Conservation (phyloP, 2,329 filamentous ascomycete genomes). For the Eutypa lata region DNA sequence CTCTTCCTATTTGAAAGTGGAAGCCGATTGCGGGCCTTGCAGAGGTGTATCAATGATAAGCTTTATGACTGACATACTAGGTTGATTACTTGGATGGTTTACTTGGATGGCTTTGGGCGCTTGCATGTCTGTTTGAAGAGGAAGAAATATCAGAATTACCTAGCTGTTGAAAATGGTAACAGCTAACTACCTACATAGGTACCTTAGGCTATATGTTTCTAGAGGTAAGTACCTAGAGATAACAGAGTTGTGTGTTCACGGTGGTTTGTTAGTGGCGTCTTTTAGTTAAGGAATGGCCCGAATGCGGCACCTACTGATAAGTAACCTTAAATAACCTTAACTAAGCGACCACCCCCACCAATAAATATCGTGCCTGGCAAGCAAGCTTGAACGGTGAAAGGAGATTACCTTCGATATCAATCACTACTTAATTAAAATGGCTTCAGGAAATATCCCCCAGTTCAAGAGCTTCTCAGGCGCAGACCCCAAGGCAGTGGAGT, state of each 20-base stretch:
- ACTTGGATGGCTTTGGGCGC: too few relatives aligned
- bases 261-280: not conserved
- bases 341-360: not conserved
- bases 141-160: not conserved
- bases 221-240: not conserved
- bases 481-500: slow-evolving; percentile 22
- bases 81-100: too few relatives aligned
- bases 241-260: too few relatives aligned
- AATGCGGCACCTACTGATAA: not conserved
- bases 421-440: slow-evolving; percentile 11
- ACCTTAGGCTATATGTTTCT: not conserved
- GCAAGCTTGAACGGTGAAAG: too few relatives aligned
- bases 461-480: not conserved
- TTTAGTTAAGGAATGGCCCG: not conserved
- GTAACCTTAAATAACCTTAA: not conserved
- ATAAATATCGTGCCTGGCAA: not conserved
- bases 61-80: too few relatives aligned
- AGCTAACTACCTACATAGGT: too few relatives aligned
- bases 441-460: too few relatives aligned
- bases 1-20: slow-evolving; percentile 34
- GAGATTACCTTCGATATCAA: too few relatives aligned
- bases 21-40: too few relatives aligned
- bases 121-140: too few relatives aligned
- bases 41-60: too few relatives aligned
- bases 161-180: too few relatives aligned